These are phyloP conservation scores for Ammopiptanthus mongolicus DNA, from an alignment of 306 rosid genomes.

Conservation along the genomic window DNA sequence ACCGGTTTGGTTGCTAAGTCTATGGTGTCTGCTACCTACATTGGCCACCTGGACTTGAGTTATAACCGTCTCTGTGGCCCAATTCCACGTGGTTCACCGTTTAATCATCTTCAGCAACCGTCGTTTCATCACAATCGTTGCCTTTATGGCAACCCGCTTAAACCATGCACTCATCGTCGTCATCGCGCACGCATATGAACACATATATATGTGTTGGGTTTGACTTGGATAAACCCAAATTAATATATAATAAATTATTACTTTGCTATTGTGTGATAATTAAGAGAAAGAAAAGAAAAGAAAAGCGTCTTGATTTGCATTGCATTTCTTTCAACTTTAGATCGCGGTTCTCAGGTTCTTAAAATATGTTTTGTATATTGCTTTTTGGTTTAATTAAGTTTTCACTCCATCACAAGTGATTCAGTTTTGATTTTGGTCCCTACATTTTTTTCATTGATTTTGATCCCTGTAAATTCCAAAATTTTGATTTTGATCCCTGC, in stretches of 20 bases:
- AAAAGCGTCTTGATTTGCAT: not conserved
- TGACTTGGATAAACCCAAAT: not conserved
- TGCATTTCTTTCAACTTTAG: not conserved
- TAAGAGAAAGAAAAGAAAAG: not conserved
- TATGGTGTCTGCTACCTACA: constrained; percentile 33
- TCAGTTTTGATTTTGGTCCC: no score
- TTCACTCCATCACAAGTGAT: no score
- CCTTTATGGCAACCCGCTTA: constrained; percentile 63
- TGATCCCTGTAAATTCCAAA: no score
- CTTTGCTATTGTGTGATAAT: not conserved
- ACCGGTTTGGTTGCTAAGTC: constrained; percentile 58
- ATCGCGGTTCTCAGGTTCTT: not conserved
- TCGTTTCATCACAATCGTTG: constrained; percentile 46
- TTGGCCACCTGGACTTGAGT: constrained; percentile 74
- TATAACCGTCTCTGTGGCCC: constrained; percentile 62
- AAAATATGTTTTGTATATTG: no score
- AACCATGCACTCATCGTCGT: constrained; percentile 25
- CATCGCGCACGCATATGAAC: not conserved
- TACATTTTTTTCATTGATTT: no score
- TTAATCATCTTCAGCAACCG: constrained; percentile 47
- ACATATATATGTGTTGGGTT: not conserved
- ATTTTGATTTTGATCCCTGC: no score
- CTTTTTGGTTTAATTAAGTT: no score
- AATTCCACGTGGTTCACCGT: constrained; percentile 53
- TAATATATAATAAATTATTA: not conserved